These are phyloP conservation scores for Phaeosphaeriaceae sp. DNA, from an alignment of 2,329 filamentous ascomycete species.

Conservation along the genomic window DNA sequence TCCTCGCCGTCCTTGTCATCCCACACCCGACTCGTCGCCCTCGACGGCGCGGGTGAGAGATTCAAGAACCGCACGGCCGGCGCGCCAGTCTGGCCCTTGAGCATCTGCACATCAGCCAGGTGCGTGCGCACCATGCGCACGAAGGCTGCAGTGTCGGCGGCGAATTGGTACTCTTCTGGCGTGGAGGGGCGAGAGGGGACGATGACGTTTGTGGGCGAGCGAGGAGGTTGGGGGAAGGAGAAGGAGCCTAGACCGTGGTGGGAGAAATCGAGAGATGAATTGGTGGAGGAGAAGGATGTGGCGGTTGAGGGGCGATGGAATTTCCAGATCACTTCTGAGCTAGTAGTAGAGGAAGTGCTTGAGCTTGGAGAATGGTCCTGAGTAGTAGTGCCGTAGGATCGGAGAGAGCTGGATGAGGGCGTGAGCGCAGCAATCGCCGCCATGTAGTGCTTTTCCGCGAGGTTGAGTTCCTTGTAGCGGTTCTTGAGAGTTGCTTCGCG, in stretches of 20 bases:
- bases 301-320: conserved; percentile 22
- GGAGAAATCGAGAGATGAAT: conserved; percentile 20
- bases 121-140: conserved; percentile 36
- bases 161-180: conserved; percentile 27
- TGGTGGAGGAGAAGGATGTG: conserved; percentile 28
- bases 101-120: conserved; percentile 29
- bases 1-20: conserved; percentile 15
- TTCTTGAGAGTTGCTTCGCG: conserved; percentile 42
- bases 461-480: conserved; percentile 37
- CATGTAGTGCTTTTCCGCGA: conserved; percentile 45
- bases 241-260: neutral
- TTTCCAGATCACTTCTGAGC: conserved; percentile 12
- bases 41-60: conserved; percentile 10
- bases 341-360: conserved; percentile 10
- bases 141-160: conserved; percentile 35
- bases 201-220: conserved; percentile 7
- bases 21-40: conserved; percentile 13
- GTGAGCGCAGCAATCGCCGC: conserved; percentile 36
- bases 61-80: conserved; percentile 20
- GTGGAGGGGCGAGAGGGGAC: conserved; percentile 11
- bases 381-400: neutral
- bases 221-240: conserved; percentile 3
- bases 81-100: conserved; percentile 23
- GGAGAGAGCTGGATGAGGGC: neutral
- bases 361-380: conserved; percentile 29